Evolutionary conservation across 306 rosid genomes (phyloP).

Genomic region (Vigna unguiculata): DNA sequence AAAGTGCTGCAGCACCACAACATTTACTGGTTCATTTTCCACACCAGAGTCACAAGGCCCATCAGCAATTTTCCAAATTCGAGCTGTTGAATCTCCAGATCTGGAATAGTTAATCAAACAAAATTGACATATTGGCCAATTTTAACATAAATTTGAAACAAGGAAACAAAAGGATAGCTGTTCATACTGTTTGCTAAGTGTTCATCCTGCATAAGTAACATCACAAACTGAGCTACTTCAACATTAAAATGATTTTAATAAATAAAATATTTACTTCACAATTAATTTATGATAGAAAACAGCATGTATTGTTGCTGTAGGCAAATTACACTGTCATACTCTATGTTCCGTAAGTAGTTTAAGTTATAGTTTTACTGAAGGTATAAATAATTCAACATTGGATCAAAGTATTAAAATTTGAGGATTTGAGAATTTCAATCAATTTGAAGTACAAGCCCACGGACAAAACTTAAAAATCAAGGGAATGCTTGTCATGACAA

Average conservation of each 20-base stretch:
- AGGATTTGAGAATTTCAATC: neutral
- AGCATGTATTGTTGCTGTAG: slow-evolving; percentile 24
- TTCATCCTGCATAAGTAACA: slow-evolving; percentile 14
- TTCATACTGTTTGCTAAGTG: neutral
- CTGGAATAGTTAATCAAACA: slow-evolving; percentile 40
- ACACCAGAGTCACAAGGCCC: slow-evolving; percentile 50
- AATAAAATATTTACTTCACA: neutral
- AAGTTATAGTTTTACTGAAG: neutral
- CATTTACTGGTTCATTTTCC: slow-evolving; percentile 51
- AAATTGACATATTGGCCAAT: neutral
- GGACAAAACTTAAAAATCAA: slow-evolving; percentile 31
- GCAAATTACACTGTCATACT: slow-evolving; percentile 15
- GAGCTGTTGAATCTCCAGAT: slow-evolving; percentile 81
- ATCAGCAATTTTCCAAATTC: slow-evolving; percentile 64
- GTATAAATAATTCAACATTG: slow-evolving; percentile 16
- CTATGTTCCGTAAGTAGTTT: neutral
- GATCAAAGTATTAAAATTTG: neutral
- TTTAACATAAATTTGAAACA: neutral
- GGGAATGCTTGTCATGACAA: slow-evolving; percentile 3
- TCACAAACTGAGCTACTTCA: slow-evolving; percentile 4
- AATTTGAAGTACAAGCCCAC: neutral
- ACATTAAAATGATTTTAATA: neutral
- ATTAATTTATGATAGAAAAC: neutral
- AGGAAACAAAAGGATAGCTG: neutral
- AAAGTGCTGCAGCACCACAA: slow-evolving; percentile 61